Evolutionary conservation across 345 rosid genomes (phyloP), one percentile per base, ranked within the genome.

Genomic region (Viola odorata): DNA sequence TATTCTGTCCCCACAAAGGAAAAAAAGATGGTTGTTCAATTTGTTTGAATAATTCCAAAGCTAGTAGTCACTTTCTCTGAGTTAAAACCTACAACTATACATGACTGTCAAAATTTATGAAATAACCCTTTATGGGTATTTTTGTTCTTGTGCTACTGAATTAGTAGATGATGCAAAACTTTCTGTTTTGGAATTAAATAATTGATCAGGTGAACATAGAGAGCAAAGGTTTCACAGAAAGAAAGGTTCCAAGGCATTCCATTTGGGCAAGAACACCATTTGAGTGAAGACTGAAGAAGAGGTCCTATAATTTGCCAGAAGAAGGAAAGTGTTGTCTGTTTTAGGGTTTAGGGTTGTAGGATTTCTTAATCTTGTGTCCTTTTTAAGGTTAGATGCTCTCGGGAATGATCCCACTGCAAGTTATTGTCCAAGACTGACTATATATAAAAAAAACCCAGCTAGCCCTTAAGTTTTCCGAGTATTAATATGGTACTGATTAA

Each of bases 221-320:
- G 68, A 84, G 77, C 79, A 85, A 81, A 73, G 81, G 75, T 49
- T 78, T 81, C 77, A 78, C 80, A 65, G 91, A 82, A 69, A 80
- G 82, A 75, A 88, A 86, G 83, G 81, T 77, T 64, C 82, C 87
- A 64, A 83, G 87, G 84, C 84, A 76, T 72, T 87, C 83, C 62
- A 74, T 81, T 55, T 78, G 84, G 83, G 78, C 83, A 62, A 82
- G 66, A 67, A 78, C 90, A 73, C 82, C 82, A 60, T 78, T 79
- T 57, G 80, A 84, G 75, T 78, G 76, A 75, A 62, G 4, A 17
- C 5, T 13, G 45, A 23, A 23, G 32, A 23, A 23, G 32, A 23
- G 9, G 12, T 40, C 17, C 0, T 9, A 39, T 14, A 60, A 73
- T 52, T 38, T 45, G 15, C 61, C 51, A 36, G 8, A 59, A 70